These are phyloP conservation scores for Camelina sativa DNA, from an alignment of 345 rosid species.

Conservation along the genomic window DNA sequence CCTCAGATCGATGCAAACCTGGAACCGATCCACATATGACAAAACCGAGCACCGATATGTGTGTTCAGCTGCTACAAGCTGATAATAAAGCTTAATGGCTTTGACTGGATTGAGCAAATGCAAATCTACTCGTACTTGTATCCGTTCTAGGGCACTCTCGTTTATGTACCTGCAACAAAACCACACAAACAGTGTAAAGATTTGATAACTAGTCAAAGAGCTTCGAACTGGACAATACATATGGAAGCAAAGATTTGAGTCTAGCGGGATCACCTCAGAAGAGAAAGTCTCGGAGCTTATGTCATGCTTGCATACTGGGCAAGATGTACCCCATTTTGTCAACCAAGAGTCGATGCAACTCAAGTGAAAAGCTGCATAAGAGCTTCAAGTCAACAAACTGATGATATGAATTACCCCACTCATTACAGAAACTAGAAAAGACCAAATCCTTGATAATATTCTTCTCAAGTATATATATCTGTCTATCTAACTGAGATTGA, in stretches of 20 bases:
- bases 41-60: constrained; percentile 15
- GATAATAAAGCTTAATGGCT: constrained; percentile 25
- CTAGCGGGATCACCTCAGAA: constrained; percentile 51
- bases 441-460: constrained; percentile 1
- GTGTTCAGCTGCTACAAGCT: constrained; percentile 22
- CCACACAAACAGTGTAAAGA: constrained; percentile 8
- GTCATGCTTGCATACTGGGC: constrained; percentile 88
- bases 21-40: constrained; percentile 16
- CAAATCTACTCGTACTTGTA: constrained; percentile 32
- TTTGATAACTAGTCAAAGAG: not conserved
- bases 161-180: constrained; percentile 36
- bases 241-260: constrained; percentile 19
- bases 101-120: constrained; percentile 34
- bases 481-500: not conserved
- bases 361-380: constrained; percentile 70
- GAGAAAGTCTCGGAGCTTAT: constrained; percentile 47
- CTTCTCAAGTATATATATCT: not conserved
- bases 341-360: constrained; percentile 75
- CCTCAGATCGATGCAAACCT: constrained; percentile 30
- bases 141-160: constrained; percentile 25
- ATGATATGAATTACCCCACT: not conserved
- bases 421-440: not conserved
- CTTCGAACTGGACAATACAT: not conserved
- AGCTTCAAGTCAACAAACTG: constrained; percentile 36
- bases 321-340: constrained; percentile 73